Evolutionary conservation across 2,329 filamentous ascomycete species (phyloP).

Genomic region (Pseudogymnoascus sp.): DNA sequence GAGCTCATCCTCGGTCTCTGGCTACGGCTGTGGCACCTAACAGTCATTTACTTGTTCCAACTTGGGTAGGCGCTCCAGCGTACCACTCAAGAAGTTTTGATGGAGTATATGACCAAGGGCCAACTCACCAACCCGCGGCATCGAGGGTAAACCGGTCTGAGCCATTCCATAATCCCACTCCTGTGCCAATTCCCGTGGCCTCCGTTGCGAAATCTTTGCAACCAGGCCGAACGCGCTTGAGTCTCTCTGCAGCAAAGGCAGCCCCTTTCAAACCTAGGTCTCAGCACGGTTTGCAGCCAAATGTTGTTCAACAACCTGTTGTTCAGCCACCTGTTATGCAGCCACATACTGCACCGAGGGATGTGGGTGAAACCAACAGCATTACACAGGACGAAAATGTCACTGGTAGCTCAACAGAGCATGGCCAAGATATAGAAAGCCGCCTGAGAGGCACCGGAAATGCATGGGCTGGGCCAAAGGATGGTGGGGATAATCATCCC

Average conservation of each 20-base stretch:
- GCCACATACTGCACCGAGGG: not conserved
- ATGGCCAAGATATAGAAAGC: constrained; percentile 1
- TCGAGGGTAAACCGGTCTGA: constrained; percentile 11
- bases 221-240: constrained; percentile 23
- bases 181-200: not conserved
- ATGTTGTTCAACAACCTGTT: not conserved
- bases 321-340: not conserved
- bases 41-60: not conserved
- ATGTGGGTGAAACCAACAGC: not conserved
- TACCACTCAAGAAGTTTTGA: not conserved
- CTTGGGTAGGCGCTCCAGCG: not conserved
- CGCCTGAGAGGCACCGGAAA: not conserved
- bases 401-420: not conserved
- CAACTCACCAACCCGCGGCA: not conserved
- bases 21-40: not conserved
- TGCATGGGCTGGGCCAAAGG: not conserved
- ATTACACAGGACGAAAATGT: not conserved
- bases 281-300: not conserved
- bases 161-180: not conserved
- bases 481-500: not conserved
- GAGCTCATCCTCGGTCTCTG: not conserved
- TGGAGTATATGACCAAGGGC: not conserved
- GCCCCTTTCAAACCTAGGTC: constrained; percentile 27
- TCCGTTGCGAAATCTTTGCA: not conserved
- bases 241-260: constrained; percentile 27